Percentiles rank a stretch among this genome's conserved stretches.
Conservation (phyloP, 2,329 filamentous ascomycete genomes). For the Thelonectria rubi region DNA sequence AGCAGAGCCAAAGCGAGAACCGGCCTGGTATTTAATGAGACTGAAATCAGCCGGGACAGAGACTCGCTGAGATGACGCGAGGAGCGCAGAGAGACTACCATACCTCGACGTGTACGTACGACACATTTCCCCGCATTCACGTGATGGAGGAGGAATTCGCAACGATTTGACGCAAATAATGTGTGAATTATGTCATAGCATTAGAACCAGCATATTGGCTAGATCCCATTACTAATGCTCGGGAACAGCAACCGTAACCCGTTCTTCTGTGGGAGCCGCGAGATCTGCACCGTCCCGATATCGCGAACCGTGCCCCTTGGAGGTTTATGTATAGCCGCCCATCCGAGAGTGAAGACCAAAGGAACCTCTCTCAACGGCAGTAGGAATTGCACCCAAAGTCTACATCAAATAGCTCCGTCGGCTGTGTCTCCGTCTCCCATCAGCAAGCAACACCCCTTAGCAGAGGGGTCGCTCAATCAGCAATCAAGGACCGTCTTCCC, state of each 20-base stretch:
- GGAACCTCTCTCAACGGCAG: background rate
- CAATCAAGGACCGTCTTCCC: slow-evolving; percentile 10
- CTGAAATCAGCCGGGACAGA: too few species aligned
- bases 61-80: too few species aligned
- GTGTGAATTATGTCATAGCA: slow-evolving; percentile 11
- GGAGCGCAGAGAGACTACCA: too few species aligned
- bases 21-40: too few species aligned
- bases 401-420: slow-evolving; percentile 1
- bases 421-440: background rate
- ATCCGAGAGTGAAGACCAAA: background rate
- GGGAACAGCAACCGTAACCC: background rate
- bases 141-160: background rate
- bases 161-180: slow-evolving; percentile 13
- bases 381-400: background rate
- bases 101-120: too few species aligned
- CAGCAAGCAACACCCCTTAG: background rate
- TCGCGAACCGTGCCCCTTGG: background rate
- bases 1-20: too few species aligned
- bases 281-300: background rate
- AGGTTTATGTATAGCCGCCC: background rate
- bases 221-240: slow-evolving; percentile 1
- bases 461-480: background rate
- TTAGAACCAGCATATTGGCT: slow-evolving; percentile 8
- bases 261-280: slow-evolving; percentile 3
- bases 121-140: too few species aligned